Evolutionary conservation across 768 basidiomycete genomes (phyloP).

Genomic region (Auriscalpium vulgare): DNA sequence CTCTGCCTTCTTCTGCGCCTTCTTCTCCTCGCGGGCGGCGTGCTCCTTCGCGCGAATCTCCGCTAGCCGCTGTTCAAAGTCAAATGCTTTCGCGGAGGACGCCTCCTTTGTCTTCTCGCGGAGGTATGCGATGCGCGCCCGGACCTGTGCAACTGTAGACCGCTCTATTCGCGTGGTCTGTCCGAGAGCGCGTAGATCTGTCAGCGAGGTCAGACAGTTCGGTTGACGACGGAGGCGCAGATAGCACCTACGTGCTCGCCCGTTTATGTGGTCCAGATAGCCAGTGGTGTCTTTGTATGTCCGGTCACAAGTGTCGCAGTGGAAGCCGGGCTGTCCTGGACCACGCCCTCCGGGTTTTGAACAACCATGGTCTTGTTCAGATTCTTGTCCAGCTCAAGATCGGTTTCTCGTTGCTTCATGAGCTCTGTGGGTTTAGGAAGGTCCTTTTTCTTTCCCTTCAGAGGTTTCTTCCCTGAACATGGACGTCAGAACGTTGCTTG

Average conservation of each 20-base stretch:
- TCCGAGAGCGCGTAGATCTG: slow-evolving; percentile 90
- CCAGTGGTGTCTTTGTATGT: slow-evolving; percentile 92
- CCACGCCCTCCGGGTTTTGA: slow-evolving; percentile 73
- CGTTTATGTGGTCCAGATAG: slow-evolving; percentile 94
- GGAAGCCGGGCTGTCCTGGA: slow-evolving; percentile 88
- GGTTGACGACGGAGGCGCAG: not conserved
- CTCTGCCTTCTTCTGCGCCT: slow-evolving; percentile 70
- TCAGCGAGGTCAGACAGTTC: slow-evolving; percentile 5
- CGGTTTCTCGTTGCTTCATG: slow-evolving; percentile 79
- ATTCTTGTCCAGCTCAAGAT: slow-evolving; percentile 91
- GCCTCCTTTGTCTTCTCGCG: slow-evolving; percentile 83
- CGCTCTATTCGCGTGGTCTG: slow-evolving; percentile 89
- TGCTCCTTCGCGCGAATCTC: slow-evolving; percentile 74
- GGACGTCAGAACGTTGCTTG: not conserved
- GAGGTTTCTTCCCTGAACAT: slow-evolving; percentile 69
- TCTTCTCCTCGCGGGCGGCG: slow-evolving; percentile 61
- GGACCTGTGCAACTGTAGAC: slow-evolving; percentile 89
- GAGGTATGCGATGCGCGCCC: slow-evolving; percentile 78
- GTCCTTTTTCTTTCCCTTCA: slow-evolving; percentile 61
- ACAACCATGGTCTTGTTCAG: slow-evolving; percentile 93
- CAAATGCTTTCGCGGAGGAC: slow-evolving; percentile 81
- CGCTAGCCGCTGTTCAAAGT: slow-evolving; percentile 84
- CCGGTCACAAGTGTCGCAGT: slow-evolving; percentile 84
- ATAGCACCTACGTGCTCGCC: slow-evolving; percentile 71
- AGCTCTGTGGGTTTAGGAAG: slow-evolving; percentile 90